Conservation (phyloP, 345 rosid genomes). For the Dipteronia sinensis region DNA sequence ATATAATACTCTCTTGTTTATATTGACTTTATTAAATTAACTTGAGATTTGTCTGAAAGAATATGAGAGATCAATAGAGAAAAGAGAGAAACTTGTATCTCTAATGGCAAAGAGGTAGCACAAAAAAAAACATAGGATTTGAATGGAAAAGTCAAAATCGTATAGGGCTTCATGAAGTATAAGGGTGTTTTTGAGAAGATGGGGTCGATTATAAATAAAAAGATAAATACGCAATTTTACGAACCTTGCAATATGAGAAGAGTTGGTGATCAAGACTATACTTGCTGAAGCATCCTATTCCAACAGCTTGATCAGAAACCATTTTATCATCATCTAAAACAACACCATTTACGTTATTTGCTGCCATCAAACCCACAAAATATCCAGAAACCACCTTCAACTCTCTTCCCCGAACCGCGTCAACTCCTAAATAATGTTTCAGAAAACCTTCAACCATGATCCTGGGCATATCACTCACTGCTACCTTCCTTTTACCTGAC, state of each 20-base stretch:
- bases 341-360: constrained; percentile 14
- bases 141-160: too few species aligned
- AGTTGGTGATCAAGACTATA: constrained; percentile 17
- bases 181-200: background rate
- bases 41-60: too few species aligned
- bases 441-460: constrained; percentile 62
- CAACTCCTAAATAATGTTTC: constrained; percentile 49
- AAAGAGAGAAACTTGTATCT: too few species aligned
- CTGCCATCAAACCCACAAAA: constrained; percentile 55
- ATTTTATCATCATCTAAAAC: background rate
- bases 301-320: constrained; percentile 13
- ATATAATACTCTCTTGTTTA: too few species aligned
- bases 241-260: constrained; percentile 35
- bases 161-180: background rate
- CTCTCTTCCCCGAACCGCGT: constrained; percentile 52
- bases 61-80: too few species aligned
- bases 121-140: too few species aligned
- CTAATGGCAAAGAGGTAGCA: too few species aligned
- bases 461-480: constrained; percentile 52
- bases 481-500: constrained; percentile 38
- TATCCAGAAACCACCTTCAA: constrained; percentile 45
- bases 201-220: too few species aligned
- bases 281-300: constrained; percentile 26
- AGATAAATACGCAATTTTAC: background rate
- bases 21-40: too few species aligned